phyloP scores from a whole-genome alignment of 2,329 filamentous ascomycete species.

The Colletotrichum viniferum region DNA sequence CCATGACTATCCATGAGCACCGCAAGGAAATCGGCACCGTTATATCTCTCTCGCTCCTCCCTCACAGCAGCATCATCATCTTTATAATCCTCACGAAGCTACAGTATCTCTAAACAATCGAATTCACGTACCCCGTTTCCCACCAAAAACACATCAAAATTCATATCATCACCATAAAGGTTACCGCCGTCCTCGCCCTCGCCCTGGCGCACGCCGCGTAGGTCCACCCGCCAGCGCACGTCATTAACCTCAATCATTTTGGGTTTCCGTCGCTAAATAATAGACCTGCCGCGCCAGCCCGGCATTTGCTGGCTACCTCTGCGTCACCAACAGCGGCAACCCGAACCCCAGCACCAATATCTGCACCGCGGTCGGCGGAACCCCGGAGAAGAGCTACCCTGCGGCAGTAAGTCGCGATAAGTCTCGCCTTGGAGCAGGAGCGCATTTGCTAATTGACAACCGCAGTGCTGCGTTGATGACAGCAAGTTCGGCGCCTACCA shows the following conservation, averaged over 20 bases:
- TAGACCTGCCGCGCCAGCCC: background rate
- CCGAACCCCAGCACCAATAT: background rate
- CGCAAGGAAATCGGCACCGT: background rate
- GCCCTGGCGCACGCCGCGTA: background rate
- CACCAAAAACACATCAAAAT: background rate
- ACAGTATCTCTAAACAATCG: background rate
- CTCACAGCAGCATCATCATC: accelerated
- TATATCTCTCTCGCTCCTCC: background rate
- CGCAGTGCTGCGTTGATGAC: background rate
- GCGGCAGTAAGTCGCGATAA: background rate
- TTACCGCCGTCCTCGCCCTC: background rate
- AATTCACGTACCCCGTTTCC: no score
- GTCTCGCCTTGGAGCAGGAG: no score
- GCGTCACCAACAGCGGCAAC: background rate
- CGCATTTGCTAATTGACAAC: background rate
- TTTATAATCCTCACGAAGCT: accelerated
- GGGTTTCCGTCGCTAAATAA: background rate
- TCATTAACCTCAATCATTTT: background rate
- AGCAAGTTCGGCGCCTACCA: background rate
- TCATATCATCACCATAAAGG: background rate
- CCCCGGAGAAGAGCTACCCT: background rate
- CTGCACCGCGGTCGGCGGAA: background rate
- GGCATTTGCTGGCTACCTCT: background rate
- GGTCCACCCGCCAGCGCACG: background rate
- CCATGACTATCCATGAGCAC: background rate